Conservation (phyloP, 106 monocot genomes). For the Xerophyta viscosa region DNA sequence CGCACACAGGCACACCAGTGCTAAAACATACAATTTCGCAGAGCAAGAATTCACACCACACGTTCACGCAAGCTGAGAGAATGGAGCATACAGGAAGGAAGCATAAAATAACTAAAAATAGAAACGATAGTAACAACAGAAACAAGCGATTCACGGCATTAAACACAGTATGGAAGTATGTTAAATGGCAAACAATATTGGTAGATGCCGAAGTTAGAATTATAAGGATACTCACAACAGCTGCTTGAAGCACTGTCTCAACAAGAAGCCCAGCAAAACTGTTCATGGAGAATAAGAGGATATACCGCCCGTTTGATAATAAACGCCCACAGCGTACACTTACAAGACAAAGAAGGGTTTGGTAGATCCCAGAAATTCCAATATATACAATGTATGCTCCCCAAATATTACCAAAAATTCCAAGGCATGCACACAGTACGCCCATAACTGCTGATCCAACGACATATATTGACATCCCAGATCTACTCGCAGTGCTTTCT, state of each 20-base stretch:
- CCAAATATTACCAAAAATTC: conserved; percentile 25
- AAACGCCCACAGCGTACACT: conserved; percentile 30
- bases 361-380: conserved; percentile 32
- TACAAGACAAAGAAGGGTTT: conserved; percentile 35
- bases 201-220: background rate
- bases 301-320: conserved; percentile 34
- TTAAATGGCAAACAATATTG: background rate
- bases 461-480: conserved; percentile 21
- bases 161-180: background rate
- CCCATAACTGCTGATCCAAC: conserved; percentile 34
- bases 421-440: conserved; percentile 29
- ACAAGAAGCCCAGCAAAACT: conserved; percentile 32
- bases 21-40: no score
- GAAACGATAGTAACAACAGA: no score
- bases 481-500: conserved; percentile 14
- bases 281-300: conserved; percentile 40
- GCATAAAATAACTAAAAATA: no score
- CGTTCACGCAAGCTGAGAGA: no score
- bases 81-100: no score
- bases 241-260: conserved; percentile 44
- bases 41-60: no score
- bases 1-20: no score
- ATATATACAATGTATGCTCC: conserved; percentile 23
- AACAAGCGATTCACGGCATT: no score
- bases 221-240: conserved; percentile 23